Evolutionary conservation across 495 filamentous ascomycete genomes (phyloP).

Genomic region (Penicillium roqueforti): DNA sequence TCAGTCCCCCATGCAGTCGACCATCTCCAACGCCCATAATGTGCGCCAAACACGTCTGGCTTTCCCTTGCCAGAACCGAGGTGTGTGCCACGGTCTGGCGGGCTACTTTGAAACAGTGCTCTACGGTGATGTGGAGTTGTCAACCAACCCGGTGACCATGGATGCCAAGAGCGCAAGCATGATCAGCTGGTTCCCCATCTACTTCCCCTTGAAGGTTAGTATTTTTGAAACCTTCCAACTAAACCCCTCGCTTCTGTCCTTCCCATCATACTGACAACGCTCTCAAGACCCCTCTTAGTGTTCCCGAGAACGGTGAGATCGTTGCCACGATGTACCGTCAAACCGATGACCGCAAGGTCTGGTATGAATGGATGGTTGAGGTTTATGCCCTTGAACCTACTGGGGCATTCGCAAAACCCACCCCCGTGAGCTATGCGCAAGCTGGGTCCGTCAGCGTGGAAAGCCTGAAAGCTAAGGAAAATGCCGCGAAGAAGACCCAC

Average conservation of each 20-base stretch:
- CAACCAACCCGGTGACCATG: slow-evolving; percentile 89
- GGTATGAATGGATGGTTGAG: slow-evolving; percentile 98
- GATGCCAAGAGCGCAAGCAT: slow-evolving; percentile 88
- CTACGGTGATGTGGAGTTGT: slow-evolving; percentile 79
- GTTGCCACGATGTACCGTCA: slow-evolving; percentile 91
- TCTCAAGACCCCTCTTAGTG: slow-evolving; percentile 73
- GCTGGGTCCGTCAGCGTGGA: slow-evolving; percentile 31
- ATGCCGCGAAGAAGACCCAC: slow-evolving; percentile 23
- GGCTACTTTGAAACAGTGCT: slow-evolving; percentile 96
- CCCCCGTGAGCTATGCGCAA: slow-evolving; percentile 34
- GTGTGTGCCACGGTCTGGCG: slow-evolving; percentile 84
- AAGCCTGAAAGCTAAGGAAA: slow-evolving; percentile 24
- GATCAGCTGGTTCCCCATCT: slow-evolving; percentile 99
- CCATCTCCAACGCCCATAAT: slow-evolving; percentile 79
- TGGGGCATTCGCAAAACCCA: slow-evolving; percentile 15
- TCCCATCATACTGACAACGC: neutral
- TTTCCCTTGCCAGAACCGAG: slow-evolving; percentile 68
- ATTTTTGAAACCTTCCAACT: neutral
- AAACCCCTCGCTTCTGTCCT: neutral
- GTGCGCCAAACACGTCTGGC: slow-evolving; percentile 65
- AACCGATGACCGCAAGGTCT: slow-evolving; percentile 92
- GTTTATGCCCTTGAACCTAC: slow-evolving; percentile 56
- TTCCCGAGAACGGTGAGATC: slow-evolving; percentile 78
- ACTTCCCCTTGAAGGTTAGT: slow-evolving; percentile 91
- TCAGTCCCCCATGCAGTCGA: slow-evolving; percentile 31